Evolutionary conservation across 2,329 filamentous ascomycete species (phyloP).

Genomic region (Beauveria bassiana): DNA sequence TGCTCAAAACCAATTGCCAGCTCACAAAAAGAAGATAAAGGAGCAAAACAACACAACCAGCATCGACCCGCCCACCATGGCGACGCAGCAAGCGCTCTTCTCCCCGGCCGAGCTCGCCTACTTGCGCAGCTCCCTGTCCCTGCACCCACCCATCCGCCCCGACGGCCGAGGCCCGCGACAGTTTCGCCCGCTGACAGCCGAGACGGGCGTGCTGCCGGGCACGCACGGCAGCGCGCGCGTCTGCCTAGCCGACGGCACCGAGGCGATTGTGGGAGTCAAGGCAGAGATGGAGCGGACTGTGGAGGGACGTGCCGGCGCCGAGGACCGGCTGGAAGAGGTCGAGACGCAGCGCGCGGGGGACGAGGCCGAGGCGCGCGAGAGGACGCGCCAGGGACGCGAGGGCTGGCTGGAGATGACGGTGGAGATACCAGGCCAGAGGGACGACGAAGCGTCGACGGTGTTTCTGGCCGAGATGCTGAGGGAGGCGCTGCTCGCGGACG

Average conservation of each 20-base stretch:
- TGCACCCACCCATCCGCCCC: slow-evolving; percentile 76
- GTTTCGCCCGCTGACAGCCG: slow-evolving; percentile 84
- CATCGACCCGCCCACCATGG: slow-evolving; percentile 36
- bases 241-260: slow-evolving; percentile 89
- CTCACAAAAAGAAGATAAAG: background rate
- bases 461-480: slow-evolving; percentile 83
- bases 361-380: slow-evolving; percentile 31
- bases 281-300: slow-evolving; percentile 78
- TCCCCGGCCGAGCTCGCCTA: slow-evolving; percentile 96
- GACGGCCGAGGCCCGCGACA: slow-evolving; percentile 77
- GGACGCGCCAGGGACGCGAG: slow-evolving; percentile 36
- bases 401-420: slow-evolving; percentile 88
- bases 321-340: slow-evolving; percentile 21
- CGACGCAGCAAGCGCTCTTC: slow-evolving; percentile 65
- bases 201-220: slow-evolving; percentile 80
- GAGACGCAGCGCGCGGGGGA: slow-evolving; percentile 29
- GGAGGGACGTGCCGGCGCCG: slow-evolving; percentile 18
- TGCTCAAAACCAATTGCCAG: background rate
- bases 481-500: slow-evolving; percentile 74
- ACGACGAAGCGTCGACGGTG: slow-evolving; percentile 83
- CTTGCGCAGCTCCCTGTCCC: slow-evolving; percentile 77
- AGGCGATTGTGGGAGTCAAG: slow-evolving; percentile 93
- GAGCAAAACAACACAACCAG: background rate
- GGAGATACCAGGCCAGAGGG: slow-evolving; percentile 82
- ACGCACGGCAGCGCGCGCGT: slow-evolving; percentile 90